phyloP scores from a whole-genome alignment of 345 rosid genomes.

The Lumnitzera racemosa region DNA sequence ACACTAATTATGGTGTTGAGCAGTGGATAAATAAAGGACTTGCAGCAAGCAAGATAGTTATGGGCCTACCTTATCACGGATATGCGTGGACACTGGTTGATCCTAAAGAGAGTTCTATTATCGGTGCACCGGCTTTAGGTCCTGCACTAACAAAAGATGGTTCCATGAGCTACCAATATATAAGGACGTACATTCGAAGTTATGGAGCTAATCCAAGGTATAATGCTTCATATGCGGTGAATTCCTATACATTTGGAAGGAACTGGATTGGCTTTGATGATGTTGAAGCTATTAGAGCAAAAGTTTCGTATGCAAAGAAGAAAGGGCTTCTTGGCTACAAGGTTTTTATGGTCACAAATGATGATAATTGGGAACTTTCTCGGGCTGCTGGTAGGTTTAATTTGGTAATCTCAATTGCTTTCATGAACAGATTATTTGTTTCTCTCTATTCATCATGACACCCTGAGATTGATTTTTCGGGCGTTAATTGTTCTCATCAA shows the following conservation, averaged over 20 bases:
- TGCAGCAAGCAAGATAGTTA: conserved; percentile 11
- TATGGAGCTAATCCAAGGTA: conserved; percentile 20
- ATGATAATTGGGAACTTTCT: conserved; percentile 39
- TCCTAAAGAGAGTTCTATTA: background rate
- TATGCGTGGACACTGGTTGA: conserved; percentile 22
- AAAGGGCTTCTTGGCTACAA: conserved; percentile 31
- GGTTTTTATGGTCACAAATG: conserved; percentile 22
- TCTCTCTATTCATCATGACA: too few relatives aligned
- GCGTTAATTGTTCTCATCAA: too few relatives aligned
- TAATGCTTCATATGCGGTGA: conserved; percentile 26
- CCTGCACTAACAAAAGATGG: conserved; percentile 6
- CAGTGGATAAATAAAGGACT: conserved; percentile 10
- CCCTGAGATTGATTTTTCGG: too few relatives aligned
- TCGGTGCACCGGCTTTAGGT: conserved; percentile 18
- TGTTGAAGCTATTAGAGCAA: conserved; percentile 24
- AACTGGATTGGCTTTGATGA: conserved; percentile 41
- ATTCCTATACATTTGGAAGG: conserved; percentile 12
- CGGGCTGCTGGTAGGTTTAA: conserved; percentile 11
- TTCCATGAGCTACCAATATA: conserved; percentile 11
- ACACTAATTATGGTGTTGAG: conserved; percentile 13
- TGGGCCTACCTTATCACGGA: conserved; percentile 27
- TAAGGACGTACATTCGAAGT: conserved; percentile 13
- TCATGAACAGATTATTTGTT: too few relatives aligned
- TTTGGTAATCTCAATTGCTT: too few relatives aligned
- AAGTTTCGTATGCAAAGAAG: conserved; percentile 31